These are phyloP conservation scores for Sclerotinia borealis DNA, from an alignment of 2,329 filamentous ascomycete genomes.

Conservation along the genomic window DNA sequence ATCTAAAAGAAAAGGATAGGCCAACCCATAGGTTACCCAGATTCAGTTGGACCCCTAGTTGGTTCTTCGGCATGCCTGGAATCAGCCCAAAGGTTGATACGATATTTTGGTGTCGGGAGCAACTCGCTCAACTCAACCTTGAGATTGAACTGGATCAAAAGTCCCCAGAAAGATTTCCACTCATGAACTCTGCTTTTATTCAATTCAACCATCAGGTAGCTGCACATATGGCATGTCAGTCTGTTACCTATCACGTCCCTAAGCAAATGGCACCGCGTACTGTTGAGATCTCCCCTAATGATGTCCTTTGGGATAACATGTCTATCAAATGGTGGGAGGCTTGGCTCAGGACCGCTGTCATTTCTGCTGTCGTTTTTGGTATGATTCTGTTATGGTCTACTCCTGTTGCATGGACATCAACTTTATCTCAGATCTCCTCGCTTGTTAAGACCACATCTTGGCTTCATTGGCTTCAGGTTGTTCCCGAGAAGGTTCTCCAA, in stretches of 20 bases:
- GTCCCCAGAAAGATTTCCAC: conserved; percentile 75
- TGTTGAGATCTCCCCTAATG: conserved; percentile 88
- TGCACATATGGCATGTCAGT: conserved; percentile 96
- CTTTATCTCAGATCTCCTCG: conserved; percentile 69
- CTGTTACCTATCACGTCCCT: conserved; percentile 82
- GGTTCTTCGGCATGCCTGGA: conserved; percentile 73
- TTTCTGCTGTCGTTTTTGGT: conserved; percentile 58
- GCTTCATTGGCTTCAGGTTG: conserved; percentile 61
- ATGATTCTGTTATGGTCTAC: conserved; percentile 89
- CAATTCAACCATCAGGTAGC: conserved; percentile 98
- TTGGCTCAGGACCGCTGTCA: conserved; percentile 56
- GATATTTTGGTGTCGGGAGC: conserved; percentile 83
- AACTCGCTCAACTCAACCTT: conserved; percentile 79
- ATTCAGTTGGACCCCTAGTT: conserved; percentile 50
- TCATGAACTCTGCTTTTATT: conserved; percentile 96
- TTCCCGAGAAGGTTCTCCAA: conserved; percentile 58
- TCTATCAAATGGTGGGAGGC: conserved; percentile 90
- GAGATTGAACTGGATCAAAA: conserved; percentile 90
- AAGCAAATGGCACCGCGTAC: conserved; percentile 88
- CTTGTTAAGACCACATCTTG: conserved; percentile 61
- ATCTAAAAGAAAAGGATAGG: conserved; percentile 73
- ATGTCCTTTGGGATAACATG: conserved; percentile 97
- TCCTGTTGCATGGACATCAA: conserved; percentile 81
- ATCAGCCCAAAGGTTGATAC: conserved; percentile 89
- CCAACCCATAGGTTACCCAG: conserved; percentile 75